A percentile compares a stretch with the other conserved stretches of the same genome.
phyloP scores from a whole-genome alignment of 106 monocot species.

The Apostasia ramifera region DNA sequence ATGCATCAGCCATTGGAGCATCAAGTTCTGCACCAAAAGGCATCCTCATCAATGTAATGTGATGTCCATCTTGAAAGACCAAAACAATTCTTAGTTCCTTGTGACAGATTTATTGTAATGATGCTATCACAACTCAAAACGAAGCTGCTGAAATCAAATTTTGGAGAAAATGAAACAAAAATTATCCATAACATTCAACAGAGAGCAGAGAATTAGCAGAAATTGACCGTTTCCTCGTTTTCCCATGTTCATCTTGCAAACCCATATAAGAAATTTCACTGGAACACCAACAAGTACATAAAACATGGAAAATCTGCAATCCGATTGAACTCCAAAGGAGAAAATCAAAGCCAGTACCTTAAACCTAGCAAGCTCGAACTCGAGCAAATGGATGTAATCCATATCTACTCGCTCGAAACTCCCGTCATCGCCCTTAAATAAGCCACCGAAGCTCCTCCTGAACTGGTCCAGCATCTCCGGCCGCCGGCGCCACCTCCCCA shows the following conservation, averaged over 20 bases:
- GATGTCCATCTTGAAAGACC: too few relatives aligned
- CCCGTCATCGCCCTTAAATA: slow-evolving; percentile 24
- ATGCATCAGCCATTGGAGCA: slow-evolving; percentile 59
- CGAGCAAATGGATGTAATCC: slow-evolving; percentile 24
- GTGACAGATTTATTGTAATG: too few relatives aligned
- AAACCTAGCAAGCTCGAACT: slow-evolving; percentile 54
- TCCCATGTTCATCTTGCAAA: not conserved
- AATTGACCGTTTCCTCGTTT: not conserved
- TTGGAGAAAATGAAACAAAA: too few relatives aligned
- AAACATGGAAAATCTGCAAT: not conserved
- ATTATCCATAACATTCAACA: too few relatives aligned
- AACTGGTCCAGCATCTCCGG: slow-evolving; percentile 35
- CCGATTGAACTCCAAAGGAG: not conserved
- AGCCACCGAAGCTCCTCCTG: slow-evolving; percentile 18
- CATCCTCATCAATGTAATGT: not conserved
- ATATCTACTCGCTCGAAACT: slow-evolving; percentile 43
- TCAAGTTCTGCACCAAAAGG: slow-evolving; percentile 22
- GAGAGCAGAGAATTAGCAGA: too few relatives aligned
- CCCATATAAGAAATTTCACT: not conserved
- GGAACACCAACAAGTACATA: not conserved
- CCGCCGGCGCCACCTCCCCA: slow-evolving; percentile 35
- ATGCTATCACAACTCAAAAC: too few relatives aligned
- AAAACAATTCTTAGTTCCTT: too few relatives aligned
- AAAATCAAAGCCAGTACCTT: slow-evolving; percentile 25
- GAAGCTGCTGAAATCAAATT: too few relatives aligned